Base-by-base conservation (phyloP, 2,329 filamentous ascomycete genomes). In the Drechslerella dactyloides region DNA sequence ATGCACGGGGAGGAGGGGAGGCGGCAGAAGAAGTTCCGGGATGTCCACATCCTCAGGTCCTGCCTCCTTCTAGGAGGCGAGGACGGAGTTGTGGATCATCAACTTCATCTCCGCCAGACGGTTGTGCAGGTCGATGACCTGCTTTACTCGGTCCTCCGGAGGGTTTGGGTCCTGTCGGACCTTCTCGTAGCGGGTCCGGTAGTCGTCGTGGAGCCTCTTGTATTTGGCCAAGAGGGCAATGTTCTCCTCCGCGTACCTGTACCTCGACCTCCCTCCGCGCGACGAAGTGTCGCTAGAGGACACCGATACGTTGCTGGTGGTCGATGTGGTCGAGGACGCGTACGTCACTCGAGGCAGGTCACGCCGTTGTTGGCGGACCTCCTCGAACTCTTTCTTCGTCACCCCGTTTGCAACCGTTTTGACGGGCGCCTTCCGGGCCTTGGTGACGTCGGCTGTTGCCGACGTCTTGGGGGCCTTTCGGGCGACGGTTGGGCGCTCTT, bases 171-270 rank as follows among this genome's bases (percentile, higher is more conserved):
- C 68, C 8, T 55, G 17, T 4, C 51, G 60, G 19, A 72, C 68
- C 30, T 37, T 65, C 56, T 72, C 68, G 51, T 72, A 72, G 50
- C 59, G 37, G 48, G 24, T 53, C 40, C 68, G 55, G 10, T 72
- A 72, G 24, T 72, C 68, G 51, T 72, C 68, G n/a, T 72, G 68
- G 8, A 72, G 48, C 6, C 68, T 48, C 44, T 65, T 72, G 60
- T 72, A 72, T 15, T 58, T 65, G 7, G 51, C 60, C 35, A 72
- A 23, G 23, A 72, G 40, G 10, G 48, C 56, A 23, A 72, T 56
- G n/a, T 72, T 59, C 17, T 30, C 30, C 21, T 57, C 51, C 8
- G 55, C 60, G 42, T 60, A 64, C n/a, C 68, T 60, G 37, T 48
- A 37, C 33, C 54, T 27, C 6, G 51, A 59, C 19, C 44, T 40